Percentiles rank a stretch among this genome's conserved stretches.
Evolutionary conservation across 192 early-diverging fungal species (phyloP).

Genomic region (Coemansia sp.): DNA sequence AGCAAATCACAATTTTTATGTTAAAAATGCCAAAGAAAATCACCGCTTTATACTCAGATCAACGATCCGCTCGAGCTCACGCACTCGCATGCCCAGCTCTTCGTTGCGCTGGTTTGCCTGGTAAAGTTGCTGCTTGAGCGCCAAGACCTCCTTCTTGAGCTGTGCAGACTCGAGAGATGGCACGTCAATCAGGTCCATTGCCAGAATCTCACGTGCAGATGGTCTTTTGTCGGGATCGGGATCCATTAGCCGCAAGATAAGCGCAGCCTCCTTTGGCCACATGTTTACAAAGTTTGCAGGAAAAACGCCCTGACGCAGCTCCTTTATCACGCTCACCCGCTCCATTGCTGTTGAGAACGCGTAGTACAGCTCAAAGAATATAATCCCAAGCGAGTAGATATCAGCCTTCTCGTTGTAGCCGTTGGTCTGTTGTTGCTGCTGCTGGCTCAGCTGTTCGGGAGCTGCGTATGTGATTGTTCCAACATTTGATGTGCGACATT

Average conservation of each 20-base stretch:
- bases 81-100: slow-evolving; percentile 41
- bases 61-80: slow-evolving; percentile 44
- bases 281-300: slow-evolving; percentile 61
- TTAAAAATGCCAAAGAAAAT: no score
- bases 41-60: slow-evolving; percentile 22
- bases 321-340: slow-evolving; percentile 66
- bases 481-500: slow-evolving; percentile 76
- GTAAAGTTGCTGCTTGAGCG: slow-evolving; percentile 42
- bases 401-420: slow-evolving; percentile 79
- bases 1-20: background rate
- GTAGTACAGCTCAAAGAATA: slow-evolving; percentile 92
- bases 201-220: slow-evolving; percentile 64
- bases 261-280: slow-evolving; percentile 62
- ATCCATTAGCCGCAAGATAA: slow-evolving; percentile 82
- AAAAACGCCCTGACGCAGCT: slow-evolving; percentile 73
- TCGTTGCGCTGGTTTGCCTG: slow-evolving; percentile 45
- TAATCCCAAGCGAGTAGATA: slow-evolving; percentile 94
- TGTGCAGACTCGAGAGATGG: slow-evolving; percentile 48
- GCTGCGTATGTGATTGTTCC: slow-evolving; percentile 93
- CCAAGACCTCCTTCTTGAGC: slow-evolving; percentile 34
- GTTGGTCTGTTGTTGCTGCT: slow-evolving; percentile 20
- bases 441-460: slow-evolving; percentile 47
- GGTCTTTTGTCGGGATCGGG: slow-evolving; percentile 70
- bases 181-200: slow-evolving; percentile 65
- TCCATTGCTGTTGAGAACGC: slow-evolving; percentile 92